A percentile compares a stretch with the other conserved stretches of the same genome.
Conservation (phyloP, 352 stramenopile species). For the Plasmopara viticola region DNA sequence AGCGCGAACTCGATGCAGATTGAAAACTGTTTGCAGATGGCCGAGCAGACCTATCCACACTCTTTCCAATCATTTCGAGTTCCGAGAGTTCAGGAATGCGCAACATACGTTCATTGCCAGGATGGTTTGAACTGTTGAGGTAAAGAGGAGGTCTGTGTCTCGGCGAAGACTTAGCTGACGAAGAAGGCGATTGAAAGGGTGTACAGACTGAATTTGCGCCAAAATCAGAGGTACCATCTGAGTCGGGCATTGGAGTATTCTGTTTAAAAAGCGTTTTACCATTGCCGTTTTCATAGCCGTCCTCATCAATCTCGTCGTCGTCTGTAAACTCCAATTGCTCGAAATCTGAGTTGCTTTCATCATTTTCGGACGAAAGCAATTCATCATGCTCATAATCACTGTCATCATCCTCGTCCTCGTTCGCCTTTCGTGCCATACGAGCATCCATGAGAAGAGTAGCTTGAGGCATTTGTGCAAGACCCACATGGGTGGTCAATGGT, state of each 20-base stretch:
- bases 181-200: constrained; percentile 6
- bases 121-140: constrained; percentile 43
- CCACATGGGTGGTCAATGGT: background rate
- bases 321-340: constrained; percentile 72
- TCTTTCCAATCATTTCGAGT: constrained; percentile 54
- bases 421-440: constrained; percentile 15
- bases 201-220: constrained; percentile 17
- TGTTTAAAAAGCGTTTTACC: constrained; percentile 12
- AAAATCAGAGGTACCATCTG: constrained; percentile 17
- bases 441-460: constrained; percentile 8
- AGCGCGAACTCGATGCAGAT: constrained; percentile 2
- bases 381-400: constrained; percentile 84
- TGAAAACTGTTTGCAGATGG: constrained; percentile 4
- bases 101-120: constrained; percentile 41
- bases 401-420: constrained; percentile 48
- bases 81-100: constrained; percentile 60
- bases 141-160: constrained; percentile 39
- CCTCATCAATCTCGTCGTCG: constrained; percentile 40
- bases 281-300: constrained; percentile 21
- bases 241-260: constrained; percentile 21
- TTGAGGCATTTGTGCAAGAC: constrained; percentile 10
- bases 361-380: constrained; percentile 61
- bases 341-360: constrained; percentile 72
- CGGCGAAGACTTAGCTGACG: constrained; percentile 5
- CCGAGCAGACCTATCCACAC: constrained; percentile 3